Conservation (phyloP, 345 rosid genomes). For the Chamaenerion angustifolium region DNA sequence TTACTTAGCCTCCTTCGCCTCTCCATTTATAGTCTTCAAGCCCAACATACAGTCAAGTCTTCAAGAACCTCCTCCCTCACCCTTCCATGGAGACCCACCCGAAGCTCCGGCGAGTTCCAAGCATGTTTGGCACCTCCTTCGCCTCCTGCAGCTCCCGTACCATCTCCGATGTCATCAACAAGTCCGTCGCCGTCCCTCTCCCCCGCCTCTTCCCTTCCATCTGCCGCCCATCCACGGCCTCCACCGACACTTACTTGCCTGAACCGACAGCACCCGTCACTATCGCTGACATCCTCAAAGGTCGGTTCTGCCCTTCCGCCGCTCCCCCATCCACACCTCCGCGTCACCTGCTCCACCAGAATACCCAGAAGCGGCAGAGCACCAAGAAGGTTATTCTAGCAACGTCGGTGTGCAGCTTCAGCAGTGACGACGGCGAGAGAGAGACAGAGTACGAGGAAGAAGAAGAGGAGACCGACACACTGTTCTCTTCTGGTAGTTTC, state of each 20-base stretch:
- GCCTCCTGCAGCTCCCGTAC: conserved; percentile 12
- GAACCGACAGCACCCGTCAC: not conserved
- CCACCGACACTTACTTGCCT: not conserved
- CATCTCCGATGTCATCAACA: conserved; percentile 6
- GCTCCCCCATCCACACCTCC: not conserved
- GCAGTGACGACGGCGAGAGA: conserved; percentile 47
- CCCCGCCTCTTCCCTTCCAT: conserved; percentile 8
- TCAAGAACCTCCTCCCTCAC: not conserved
- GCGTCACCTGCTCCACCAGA: not conserved
- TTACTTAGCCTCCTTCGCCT: no score
- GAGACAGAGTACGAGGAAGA: conserved; percentile 13
- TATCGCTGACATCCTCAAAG: conserved; percentile 1
- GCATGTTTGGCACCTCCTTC: conserved; percentile 11
- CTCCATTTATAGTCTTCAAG: no score
- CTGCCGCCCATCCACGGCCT: not conserved
- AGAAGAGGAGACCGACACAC: conserved; percentile 27
- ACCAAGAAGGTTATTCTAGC: not conserved
- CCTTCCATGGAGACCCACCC: not conserved
- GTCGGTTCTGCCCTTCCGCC: conserved; percentile 3
- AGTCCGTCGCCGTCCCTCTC: conserved; percentile 9
- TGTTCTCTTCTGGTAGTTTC: conserved; percentile 50
- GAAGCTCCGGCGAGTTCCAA: conserved; percentile 2
- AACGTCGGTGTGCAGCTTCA: conserved; percentile 16
- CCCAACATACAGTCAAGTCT: no score
- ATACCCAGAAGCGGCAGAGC: not conserved